phyloP scores from a whole-genome alignment of 192 early-diverging fungal species.

The Coemansia guatemalensis region DNA sequence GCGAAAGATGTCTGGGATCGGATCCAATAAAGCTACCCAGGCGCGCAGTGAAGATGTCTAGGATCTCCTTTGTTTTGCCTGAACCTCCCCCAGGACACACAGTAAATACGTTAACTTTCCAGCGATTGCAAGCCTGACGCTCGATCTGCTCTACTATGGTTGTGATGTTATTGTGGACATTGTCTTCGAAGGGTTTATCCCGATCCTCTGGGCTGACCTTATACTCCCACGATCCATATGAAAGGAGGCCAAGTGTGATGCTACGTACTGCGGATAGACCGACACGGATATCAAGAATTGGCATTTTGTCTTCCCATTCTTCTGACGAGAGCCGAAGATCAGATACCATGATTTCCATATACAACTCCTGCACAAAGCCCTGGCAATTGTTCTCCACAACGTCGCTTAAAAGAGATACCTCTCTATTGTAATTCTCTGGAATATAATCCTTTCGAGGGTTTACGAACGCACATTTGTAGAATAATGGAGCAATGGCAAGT shows the following conservation, averaged over 20 bases:
- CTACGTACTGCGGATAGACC: slow-evolving; percentile 5
- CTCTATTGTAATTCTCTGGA: neutral
- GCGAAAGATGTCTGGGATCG: slow-evolving; percentile 7
- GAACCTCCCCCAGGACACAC: neutral
- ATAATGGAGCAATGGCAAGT: slow-evolving; percentile 10
- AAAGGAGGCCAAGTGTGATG: neutral
- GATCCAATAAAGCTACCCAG: neutral
- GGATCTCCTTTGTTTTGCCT: neutral
- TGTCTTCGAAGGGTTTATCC: neutral
- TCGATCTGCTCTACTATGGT: neutral
- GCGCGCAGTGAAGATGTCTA: neutral
- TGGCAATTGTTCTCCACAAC: slow-evolving; percentile 11
- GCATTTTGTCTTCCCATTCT: neutral
- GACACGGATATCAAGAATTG: slow-evolving; percentile 1
- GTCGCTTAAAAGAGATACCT: neutral
- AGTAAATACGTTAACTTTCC: neutral
- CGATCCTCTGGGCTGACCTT: neutral
- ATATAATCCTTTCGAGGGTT: neutral
- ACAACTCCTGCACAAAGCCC: slow-evolving; percentile 12
- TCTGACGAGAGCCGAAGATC: slow-evolving; percentile 1
- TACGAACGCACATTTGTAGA: slow-evolving; percentile 7
- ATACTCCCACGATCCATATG: neutral
- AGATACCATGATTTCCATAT: slow-evolving; percentile 7
- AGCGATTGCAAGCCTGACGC: neutral
- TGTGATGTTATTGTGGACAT: neutral